phyloP scores from a whole-genome alignment of 1,284 basidiomycete genomes.

The Naganishia liquefaciens region DNA sequence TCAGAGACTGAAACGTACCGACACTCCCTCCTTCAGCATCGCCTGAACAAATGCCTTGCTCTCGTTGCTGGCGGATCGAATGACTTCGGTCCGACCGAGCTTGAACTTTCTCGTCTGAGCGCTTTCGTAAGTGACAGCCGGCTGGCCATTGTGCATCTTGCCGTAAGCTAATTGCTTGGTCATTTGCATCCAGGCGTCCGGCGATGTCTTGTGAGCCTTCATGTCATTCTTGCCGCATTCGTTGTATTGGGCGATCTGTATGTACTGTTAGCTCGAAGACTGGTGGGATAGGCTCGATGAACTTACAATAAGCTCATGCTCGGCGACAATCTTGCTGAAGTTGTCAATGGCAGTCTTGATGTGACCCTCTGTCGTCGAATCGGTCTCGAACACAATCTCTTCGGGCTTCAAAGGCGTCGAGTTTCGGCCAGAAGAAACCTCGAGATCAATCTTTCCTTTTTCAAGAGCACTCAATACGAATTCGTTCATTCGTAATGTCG shows the following conservation, averaged over 20 bases:
- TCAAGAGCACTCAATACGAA: slow-evolving; percentile 81
- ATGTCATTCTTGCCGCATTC: slow-evolving; percentile 88
- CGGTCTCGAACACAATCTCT: slow-evolving; percentile 73
- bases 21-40: slow-evolving; percentile 68
- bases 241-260: slow-evolving; percentile 77
- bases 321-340: slow-evolving; percentile 74
- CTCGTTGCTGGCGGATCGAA: slow-evolving; percentile 80
- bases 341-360: slow-evolving; percentile 63
- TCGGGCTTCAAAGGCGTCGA: slow-evolving; percentile 60
- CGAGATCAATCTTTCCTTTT: slow-evolving; percentile 71
- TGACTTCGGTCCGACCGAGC: slow-evolving; percentile 90
- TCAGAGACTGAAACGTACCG: slow-evolving; percentile 54
- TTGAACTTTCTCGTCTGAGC: slow-evolving; percentile 93
- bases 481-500: slow-evolving; percentile 92
- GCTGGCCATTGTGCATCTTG: slow-evolving; percentile 71
- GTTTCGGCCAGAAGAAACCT: slow-evolving; percentile 53
- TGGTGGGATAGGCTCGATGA: background rate
- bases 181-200: slow-evolving; percentile 93
- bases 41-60: slow-evolving; percentile 82
- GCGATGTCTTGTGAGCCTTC: slow-evolving; percentile 85
- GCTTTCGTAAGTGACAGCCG: slow-evolving; percentile 88
- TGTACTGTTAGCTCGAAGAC: background rate
- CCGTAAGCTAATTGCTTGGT: slow-evolving; percentile 94
- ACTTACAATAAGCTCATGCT: slow-evolving; percentile 77
- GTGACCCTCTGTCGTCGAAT: slow-evolving; percentile 56